These are phyloP conservation scores for Vachellia collinsii DNA, from an alignment of 306 rosid species.

Conservation along the genomic window DNA sequence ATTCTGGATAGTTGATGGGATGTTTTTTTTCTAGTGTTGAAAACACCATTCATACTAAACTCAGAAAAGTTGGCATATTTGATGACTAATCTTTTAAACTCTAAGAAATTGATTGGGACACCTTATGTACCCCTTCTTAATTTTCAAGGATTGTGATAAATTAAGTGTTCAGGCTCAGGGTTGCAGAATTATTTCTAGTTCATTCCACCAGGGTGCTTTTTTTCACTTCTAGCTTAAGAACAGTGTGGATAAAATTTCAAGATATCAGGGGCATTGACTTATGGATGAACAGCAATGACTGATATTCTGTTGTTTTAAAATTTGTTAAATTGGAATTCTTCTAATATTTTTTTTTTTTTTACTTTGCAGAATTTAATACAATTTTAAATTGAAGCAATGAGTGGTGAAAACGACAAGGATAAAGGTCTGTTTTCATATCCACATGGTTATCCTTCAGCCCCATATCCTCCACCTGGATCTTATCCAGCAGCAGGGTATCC, in stretches of 20 bases:
- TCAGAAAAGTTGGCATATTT: neutral
- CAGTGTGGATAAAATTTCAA: conserved; percentile 2
- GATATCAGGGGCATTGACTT: conserved; percentile 17
- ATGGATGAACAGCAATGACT: neutral
- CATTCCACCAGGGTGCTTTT: neutral
- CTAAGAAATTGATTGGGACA: neutral
- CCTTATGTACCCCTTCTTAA: neutral
- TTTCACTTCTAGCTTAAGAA: conserved; percentile 1
- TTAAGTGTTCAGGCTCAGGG: neutral
- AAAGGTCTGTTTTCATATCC: conserved; percentile 46
- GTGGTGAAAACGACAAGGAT: conserved; percentile 33
- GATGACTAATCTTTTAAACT: neutral
- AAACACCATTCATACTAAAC: neutral
- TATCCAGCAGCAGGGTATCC: conserved; percentile 44
- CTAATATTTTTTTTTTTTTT: neutral
- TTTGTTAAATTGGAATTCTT: neutral
- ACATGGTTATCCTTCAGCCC: conserved; percentile 41
- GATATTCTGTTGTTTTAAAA: conserved; percentile 17
- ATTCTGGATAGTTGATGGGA: neutral
- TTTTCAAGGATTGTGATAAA: neutral
- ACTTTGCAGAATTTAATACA: neutral
- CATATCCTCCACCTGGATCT: conserved; percentile 46
- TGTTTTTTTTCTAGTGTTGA: neutral
- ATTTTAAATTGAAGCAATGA: conserved; percentile 45
- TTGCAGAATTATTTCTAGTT: neutral